Base-by-base conservation (phyloP, 768 basidiomycete species). In the Rhodotorula kratochvilovae region DNA sequence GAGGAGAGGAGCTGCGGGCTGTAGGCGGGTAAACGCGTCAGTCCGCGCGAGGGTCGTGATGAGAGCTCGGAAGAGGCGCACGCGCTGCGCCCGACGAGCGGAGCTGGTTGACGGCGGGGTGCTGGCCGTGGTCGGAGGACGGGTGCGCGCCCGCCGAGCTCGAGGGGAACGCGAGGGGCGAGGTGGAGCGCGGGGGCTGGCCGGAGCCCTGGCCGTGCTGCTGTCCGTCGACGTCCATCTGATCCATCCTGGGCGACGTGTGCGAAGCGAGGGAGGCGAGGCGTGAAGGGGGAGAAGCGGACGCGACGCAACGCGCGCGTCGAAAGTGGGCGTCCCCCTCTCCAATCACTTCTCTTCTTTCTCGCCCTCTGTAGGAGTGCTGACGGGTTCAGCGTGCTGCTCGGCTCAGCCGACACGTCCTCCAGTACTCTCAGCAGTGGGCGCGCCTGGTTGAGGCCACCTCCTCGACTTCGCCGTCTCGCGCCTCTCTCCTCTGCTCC, bases 1-100 rank as follows among this genome's bases (percentile, higher is more conserved):
- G 77, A 4, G 81, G 81, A 7, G 81, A 80, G 12, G 80, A 81
- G 19, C 79, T 78, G 31, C 76, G 61, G 16, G 12, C 31, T 59
- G 59, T 35, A 51, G n/a, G 39, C 25, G 48, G 17, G 16, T 21
- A n/a, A 36, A 33, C 46, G 56, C n/a, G 64, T 69, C 57, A 54
- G 62, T 33, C 50, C 36, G 25, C 25, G 48, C 5, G 19, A 5
- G 48, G 27, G 29, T 23, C 33, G 7, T 19, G 36, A 11, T 4
- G 39, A 60, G 35, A 1, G 39, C 17, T 10, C 7, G 42, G 6
- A 12, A n/a, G 50, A 50, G 48, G 21, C 56, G n/a, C 55, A 54
- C 65, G 12, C 16, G 23, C 57, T 7, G 35, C 39, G 58, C 50
- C 62, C 0, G 63, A 51, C 4, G 56, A 61, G 35, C 61, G 45